Conservation (phyloP, 352 stramenopile species). For the Phytophthora sojae region DNA sequence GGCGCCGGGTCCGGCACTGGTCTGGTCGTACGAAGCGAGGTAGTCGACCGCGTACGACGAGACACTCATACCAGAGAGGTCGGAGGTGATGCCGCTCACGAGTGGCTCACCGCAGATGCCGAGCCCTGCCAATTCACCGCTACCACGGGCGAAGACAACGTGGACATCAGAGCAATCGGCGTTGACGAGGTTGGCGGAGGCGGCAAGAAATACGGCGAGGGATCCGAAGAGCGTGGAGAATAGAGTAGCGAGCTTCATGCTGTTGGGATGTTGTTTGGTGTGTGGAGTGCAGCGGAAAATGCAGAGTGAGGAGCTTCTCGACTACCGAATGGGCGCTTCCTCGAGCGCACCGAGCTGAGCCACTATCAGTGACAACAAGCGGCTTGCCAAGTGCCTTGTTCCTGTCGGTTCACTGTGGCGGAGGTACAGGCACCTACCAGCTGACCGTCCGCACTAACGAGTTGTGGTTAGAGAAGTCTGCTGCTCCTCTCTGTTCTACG, state of each 20-base stretch:
- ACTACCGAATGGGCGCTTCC: not conserved
- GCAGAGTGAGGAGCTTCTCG: slow-evolving; percentile 9
- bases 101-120: slow-evolving; percentile 43
- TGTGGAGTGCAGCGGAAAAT: slow-evolving; percentile 16
- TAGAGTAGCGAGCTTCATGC: not conserved
- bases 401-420: slow-evolving; percentile 1
- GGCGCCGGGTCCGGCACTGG: slow-evolving; percentile 34
- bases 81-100: slow-evolving; percentile 34
- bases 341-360: not conserved
- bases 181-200: slow-evolving; percentile 5
- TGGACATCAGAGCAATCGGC: slow-evolving; percentile 38
- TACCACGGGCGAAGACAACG: slow-evolving; percentile 48
- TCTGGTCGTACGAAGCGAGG: slow-evolving; percentile 33
- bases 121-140: slow-evolving; percentile 35
- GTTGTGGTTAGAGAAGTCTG: slow-evolving; percentile 12
- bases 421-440: slow-evolving; percentile 3
- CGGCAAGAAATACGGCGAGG: not conserved
- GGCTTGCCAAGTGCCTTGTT: slow-evolving; percentile 18
- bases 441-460: not conserved
- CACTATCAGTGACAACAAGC: slow-evolving; percentile 8
- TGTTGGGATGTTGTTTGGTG: not conserved
- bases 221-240: slow-evolving; percentile 1
- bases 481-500: slow-evolving; percentile 2
- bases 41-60: slow-evolving; percentile 48
- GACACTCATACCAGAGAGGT: slow-evolving; percentile 44